Conservation (phyloP, 164 flowering plant species). For the Kingdonia uniflora region DNA sequence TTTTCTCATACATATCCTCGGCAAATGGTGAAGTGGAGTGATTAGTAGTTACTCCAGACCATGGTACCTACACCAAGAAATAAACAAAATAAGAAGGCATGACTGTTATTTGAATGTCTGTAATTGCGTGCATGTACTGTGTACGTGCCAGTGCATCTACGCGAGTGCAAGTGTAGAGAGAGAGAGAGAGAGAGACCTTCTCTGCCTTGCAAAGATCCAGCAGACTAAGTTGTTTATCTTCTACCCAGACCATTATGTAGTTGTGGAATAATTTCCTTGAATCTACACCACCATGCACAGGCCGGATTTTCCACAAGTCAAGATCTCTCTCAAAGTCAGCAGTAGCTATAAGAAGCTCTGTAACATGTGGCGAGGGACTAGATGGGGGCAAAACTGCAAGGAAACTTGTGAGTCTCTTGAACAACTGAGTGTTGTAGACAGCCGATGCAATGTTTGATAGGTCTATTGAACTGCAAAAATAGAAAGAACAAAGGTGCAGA, state of each 20-base stretch:
- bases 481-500: neutral
- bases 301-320: conserved; percentile 67
- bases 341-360: conserved; percentile 65
- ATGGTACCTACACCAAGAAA: conserved; percentile 48
- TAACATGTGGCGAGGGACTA: conserved; percentile 66
- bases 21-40: conserved; percentile 86
- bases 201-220: conserved; percentile 87
- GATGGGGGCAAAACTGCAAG: conserved; percentile 82
- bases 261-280: conserved; percentile 58
- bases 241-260: conserved; percentile 78
- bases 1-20: conserved; percentile 74
- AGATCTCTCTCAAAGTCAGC: conserved; percentile 80
- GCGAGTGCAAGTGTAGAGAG: too few species aligned
- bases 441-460: conserved; percentile 75
- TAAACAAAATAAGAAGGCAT: neutral
- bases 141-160: too few species aligned
- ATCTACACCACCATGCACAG: conserved; percentile 64
- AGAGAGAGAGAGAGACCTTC: conserved; percentile 42
- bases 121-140: neutral
- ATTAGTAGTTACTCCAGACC: conserved; percentile 61
- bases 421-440: conserved; percentile 74
- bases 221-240: conserved; percentile 67
- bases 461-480: conserved; percentile 67
- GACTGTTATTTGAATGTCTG: neutral
- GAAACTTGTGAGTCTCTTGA: conserved; percentile 53